Percentiles rank a stretch among this genome's conserved stretches.
Evolutionary conservation across 2,329 filamentous ascomycete species (phyloP).

Genomic region (Penicillium decumbens): DNA sequence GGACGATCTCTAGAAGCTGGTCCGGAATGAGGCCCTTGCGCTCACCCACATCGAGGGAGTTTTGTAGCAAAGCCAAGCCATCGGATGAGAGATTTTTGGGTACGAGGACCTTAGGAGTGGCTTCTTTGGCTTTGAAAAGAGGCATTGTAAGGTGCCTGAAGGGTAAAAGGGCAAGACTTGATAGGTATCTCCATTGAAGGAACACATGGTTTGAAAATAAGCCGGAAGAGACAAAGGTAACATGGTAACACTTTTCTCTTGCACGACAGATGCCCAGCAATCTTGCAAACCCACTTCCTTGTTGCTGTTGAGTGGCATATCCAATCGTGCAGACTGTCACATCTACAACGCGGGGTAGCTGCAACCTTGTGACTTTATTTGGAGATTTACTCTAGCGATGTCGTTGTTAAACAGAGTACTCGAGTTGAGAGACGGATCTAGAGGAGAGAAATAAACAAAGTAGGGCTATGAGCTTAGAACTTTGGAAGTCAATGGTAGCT

Average conservation of each 20-base stretch:
- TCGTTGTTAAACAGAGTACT: not conserved
- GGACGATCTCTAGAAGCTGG: slow-evolving; percentile 63
- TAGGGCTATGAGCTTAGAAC: no score
- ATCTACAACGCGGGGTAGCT: slow-evolving; percentile 13
- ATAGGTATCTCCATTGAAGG: not conserved
- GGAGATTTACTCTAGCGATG: slow-evolving; percentile 1
- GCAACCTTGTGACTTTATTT: slow-evolving; percentile 1
- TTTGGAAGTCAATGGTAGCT: not conserved
- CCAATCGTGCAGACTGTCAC: not conserved
- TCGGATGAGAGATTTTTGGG: slow-evolving; percentile 78
- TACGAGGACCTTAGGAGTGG: slow-evolving; percentile 59
- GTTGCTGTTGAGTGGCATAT: no score
- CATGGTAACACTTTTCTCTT: not conserved
- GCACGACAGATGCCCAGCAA: slow-evolving; percentile 7
- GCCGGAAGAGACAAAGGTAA: not conserved
- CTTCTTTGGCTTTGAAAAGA: slow-evolving; percentile 4
- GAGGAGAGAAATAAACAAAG: no score
- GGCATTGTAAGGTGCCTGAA: not conserved
- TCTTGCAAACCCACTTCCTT: not conserved
- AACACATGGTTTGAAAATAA: not conserved
- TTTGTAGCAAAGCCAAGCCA: slow-evolving; percentile 64
- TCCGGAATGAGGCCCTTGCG: slow-evolving; percentile 58
- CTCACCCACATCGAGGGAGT: slow-evolving; percentile 65
- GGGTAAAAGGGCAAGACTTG: not conserved
- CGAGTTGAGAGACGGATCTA: no score